Conservation (phyloP, 257 asterid species). For the Gentiana dahurica region DNA sequence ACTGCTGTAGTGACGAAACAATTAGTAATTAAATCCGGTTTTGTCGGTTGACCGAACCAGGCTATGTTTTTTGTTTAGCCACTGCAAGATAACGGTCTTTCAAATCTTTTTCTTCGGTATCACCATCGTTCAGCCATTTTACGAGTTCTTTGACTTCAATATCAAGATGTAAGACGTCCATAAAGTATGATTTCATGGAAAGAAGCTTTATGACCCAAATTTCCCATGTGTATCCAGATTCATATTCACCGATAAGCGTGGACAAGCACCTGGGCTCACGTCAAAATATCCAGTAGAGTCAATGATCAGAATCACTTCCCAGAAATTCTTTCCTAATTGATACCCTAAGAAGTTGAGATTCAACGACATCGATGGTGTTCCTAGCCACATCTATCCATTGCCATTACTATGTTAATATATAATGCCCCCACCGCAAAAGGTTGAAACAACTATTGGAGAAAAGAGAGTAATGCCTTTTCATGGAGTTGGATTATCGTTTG, state of each 20-base stretch:
- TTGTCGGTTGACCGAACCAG: constrained; percentile 9
- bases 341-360: constrained; percentile 47
- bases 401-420: too few species aligned
- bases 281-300: constrained; percentile 64
- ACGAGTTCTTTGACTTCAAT: constrained; percentile 52
- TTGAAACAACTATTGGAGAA: too few species aligned
- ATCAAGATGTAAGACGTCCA: constrained; percentile 70
- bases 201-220: constrained; percentile 29
- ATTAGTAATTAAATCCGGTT: constrained; percentile 19
- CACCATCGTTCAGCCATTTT: constrained; percentile 68
- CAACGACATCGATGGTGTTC: constrained; percentile 31
- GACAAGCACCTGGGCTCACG: constrained; percentile 35
- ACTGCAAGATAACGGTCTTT: constrained; percentile 55
- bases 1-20: constrained; percentile 51
- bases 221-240: constrained; percentile 13
- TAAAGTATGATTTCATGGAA: constrained; percentile 37
- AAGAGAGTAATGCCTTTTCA: too few species aligned
- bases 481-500: too few species aligned
- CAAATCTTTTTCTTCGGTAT: constrained; percentile 60
- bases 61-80: constrained; percentile 36
- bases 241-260: constrained; percentile 52
- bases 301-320: constrained; percentile 85
- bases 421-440: too few species aligned
- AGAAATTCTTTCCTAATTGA: constrained; percentile 63
- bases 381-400: too few species aligned